Evolutionary conservation across 2,329 filamentous ascomycete species (phyloP).

Genomic region (Apiospora arundinis): DNA sequence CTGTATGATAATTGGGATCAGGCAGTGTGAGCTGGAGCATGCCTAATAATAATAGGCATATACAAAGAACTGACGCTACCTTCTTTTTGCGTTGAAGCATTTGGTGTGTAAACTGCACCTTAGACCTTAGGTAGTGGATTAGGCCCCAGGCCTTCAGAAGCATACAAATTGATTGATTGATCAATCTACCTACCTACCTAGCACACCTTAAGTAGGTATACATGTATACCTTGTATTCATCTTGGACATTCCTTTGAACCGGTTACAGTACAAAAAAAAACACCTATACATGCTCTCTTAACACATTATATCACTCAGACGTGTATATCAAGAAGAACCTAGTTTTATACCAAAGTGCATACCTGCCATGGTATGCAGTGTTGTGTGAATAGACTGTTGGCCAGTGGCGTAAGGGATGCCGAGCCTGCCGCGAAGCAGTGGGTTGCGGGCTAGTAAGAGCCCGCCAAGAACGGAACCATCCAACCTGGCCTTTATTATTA

Average conservation of each 20-base stretch:
- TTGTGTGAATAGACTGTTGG: not conserved
- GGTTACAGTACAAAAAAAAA: too few relatives aligned
- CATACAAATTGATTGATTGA: too few relatives aligned
- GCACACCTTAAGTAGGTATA: too few relatives aligned
- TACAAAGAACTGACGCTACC: not conserved
- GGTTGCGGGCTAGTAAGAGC: not conserved
- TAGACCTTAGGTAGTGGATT: not conserved
- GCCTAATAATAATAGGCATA: too few relatives aligned
- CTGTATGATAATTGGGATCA: not conserved
- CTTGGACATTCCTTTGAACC: not conserved
- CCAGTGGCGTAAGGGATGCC: not conserved
- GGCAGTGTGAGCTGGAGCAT: not conserved
- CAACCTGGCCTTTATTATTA: not conserved
- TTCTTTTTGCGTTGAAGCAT: not conserved
- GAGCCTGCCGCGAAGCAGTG: not conserved
- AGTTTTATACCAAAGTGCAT: too few relatives aligned
- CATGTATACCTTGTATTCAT: too few relatives aligned
- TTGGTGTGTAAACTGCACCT: not conserved
- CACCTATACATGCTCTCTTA: too few relatives aligned
- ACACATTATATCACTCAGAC: too few relatives aligned
- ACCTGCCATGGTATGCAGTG: too few relatives aligned
- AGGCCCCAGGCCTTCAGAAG: not conserved
- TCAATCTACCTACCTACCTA: too few relatives aligned
- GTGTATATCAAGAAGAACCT: too few relatives aligned
- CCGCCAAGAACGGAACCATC: conserved; percentile 6